Percentiles rank a stretch among this genome's conserved stretches.
Evolutionary conservation across 1,139 yeast species (phyloP).

Genomic region (Candida tropicalis): DNA sequence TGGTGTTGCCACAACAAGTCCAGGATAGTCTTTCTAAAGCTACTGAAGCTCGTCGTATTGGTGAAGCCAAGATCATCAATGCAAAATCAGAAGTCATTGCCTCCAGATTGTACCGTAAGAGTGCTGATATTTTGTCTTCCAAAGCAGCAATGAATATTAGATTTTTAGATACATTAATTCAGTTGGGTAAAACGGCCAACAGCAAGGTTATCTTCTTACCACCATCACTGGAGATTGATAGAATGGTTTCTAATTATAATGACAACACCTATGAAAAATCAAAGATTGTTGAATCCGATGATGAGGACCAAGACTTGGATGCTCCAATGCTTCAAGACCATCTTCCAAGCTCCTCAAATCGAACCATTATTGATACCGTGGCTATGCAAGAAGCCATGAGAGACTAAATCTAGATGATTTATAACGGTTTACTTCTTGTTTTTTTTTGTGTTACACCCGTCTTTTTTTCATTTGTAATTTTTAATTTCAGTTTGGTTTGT

Average conservation of each 20-base stretch:
- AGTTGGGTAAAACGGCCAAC: conserved; percentile 64
- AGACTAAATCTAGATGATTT: not conserved
- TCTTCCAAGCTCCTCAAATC: conserved; percentile 6
- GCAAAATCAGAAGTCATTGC: conserved; percentile 79
- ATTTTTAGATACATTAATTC: conserved; percentile 79
- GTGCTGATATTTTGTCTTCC: conserved; percentile 75
- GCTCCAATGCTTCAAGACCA: conserved; percentile 6
- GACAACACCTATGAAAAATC: conserved; percentile 14
- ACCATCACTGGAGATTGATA: conserved; percentile 45
- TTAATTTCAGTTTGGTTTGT: too few relatives aligned
- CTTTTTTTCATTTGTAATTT: not conserved
- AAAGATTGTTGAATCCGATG: conserved; percentile 20
- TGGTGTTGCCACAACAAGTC: conserved; percentile 58
- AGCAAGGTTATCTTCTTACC: conserved; percentile 80
- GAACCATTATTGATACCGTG: conserved; percentile 24
- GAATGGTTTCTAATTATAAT: conserved; percentile 30
- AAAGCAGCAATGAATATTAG: conserved; percentile 83
- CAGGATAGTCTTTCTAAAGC: conserved; percentile 71
- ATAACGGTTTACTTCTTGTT: not conserved
- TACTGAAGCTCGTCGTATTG: conserved; percentile 75
- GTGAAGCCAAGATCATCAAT: conserved; percentile 76
- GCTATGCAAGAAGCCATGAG: conserved; percentile 35
- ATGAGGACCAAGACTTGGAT: conserved; percentile 25
- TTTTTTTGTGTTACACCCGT: not conserved
- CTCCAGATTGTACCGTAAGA: conserved; percentile 77